These are phyloP conservation scores for Acacia acuminata DNA, from an alignment of 306 rosid species.

Conservation along the genomic window DNA sequence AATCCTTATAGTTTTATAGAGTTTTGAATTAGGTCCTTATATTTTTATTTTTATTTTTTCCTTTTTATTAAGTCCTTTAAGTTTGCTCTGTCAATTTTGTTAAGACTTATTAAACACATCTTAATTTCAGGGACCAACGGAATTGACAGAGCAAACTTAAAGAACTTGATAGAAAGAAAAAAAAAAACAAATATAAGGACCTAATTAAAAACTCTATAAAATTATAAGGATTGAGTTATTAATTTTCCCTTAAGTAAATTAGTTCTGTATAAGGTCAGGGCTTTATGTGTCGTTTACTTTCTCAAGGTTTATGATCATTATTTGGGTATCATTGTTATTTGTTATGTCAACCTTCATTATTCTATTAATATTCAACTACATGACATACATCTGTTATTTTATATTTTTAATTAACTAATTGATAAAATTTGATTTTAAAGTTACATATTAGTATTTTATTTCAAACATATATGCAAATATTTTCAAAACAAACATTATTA, in stretches of 20 bases:
- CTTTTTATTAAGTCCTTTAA: too few species aligned
- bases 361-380: constrained; percentile 17
- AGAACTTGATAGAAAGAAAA: too few species aligned
- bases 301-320: constrained; percentile 33
- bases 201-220: too few species aligned
- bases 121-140: too few species aligned
- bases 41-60: too few species aligned
- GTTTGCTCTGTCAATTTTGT: too few species aligned
- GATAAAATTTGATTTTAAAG: neutral
- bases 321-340: constrained; percentile 48
- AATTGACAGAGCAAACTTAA: too few species aligned
- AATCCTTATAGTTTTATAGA: too few species aligned
- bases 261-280: constrained; percentile 28
- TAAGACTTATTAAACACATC: too few species aligned
- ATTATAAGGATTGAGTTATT: too few species aligned
- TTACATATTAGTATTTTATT: neutral
- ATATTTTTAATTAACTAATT: neutral
- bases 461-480: neutral
- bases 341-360: constrained; percentile 40
- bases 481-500: neutral
- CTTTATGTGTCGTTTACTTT: neutral
- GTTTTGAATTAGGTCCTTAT: too few species aligned
- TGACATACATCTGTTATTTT: neutral
- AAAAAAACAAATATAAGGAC: too few species aligned
- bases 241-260: neutral